These are phyloP conservation scores for Lentinula novae-zelandiae DNA, from an alignment of 1,284 basidiomycete species.

Conservation along the genomic window DNA sequence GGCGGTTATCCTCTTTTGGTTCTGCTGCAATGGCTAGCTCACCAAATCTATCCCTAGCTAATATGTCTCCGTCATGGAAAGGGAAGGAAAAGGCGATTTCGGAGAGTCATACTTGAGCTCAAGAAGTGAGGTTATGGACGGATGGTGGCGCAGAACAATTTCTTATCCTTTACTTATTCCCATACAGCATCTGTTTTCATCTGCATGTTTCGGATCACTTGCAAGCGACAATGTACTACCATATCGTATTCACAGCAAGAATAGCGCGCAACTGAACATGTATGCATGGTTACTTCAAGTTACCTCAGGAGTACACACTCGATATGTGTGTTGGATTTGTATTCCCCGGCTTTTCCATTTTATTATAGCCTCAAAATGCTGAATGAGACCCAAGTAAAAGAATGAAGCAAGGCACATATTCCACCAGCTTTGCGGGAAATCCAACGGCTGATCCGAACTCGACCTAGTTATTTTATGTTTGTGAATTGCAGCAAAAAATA, in stretches of 20 bases:
- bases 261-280: no score
- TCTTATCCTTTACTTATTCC: neutral
- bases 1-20: constrained; percentile 47
- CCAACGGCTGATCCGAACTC: neutral
- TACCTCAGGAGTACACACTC: neutral
- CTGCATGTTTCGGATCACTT: neutral
- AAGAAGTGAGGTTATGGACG: neutral
- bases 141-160: neutral
- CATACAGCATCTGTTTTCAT: neutral
- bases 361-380: neutral
- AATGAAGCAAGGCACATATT: neutral
- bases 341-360: neutral
- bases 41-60: constrained; percentile 41
- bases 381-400: neutral
- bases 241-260: no score
- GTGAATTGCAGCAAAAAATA: no score
- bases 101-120: neutral
- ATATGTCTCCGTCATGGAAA: constrained; percentile 42
- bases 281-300: no score
- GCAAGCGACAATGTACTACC: neutral
- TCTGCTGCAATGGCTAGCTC: constrained; percentile 44
- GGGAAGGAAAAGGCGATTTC: constrained; percentile 42
- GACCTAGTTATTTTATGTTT: no score
- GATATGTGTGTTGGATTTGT: no score
- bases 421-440: neutral